Evolutionary conservation across 164 flowering plant genomes (phyloP).

Genomic region (Liriodendron chinense): DNA sequence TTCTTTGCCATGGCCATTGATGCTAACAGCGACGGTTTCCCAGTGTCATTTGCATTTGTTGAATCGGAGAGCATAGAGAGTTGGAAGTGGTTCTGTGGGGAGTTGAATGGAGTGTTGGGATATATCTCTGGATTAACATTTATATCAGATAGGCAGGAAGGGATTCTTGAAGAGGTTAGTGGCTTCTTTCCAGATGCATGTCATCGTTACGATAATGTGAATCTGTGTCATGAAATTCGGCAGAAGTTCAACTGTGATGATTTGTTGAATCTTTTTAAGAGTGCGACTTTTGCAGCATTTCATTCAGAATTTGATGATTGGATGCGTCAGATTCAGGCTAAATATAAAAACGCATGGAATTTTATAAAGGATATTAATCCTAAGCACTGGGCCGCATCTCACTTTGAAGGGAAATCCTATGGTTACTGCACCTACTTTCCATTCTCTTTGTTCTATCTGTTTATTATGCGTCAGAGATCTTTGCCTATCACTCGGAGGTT

Average conservation of each 20-base stretch:
- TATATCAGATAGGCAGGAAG: background rate
- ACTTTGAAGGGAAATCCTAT: background rate
- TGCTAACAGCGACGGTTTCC: too few relatives aligned
- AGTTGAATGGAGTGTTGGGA: background rate
- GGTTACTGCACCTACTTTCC: too few relatives aligned
- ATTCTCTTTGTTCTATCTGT: too few relatives aligned
- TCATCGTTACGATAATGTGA: background rate
- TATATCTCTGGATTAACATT: background rate
- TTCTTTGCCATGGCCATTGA: too few relatives aligned
- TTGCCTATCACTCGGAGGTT: too few relatives aligned
- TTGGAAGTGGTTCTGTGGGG: background rate
- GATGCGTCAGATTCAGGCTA: background rate
- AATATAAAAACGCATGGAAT: background rate
- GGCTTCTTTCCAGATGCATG: background rate
- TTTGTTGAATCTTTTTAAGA: background rate
- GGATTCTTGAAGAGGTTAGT: background rate
- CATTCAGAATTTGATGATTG: background rate
- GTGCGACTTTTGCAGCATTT: background rate
- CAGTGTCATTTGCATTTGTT: background rate
- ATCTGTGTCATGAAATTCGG: background rate
- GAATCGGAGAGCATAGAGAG: background rate
- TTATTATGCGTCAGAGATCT: too few relatives aligned
- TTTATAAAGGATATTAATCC: background rate
- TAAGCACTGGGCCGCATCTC: background rate
- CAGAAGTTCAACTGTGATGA: background rate